These are phyloP conservation scores for Claviceps digitariae DNA, from an alignment of 2,329 filamentous ascomycete species.

Conservation along the genomic window DNA sequence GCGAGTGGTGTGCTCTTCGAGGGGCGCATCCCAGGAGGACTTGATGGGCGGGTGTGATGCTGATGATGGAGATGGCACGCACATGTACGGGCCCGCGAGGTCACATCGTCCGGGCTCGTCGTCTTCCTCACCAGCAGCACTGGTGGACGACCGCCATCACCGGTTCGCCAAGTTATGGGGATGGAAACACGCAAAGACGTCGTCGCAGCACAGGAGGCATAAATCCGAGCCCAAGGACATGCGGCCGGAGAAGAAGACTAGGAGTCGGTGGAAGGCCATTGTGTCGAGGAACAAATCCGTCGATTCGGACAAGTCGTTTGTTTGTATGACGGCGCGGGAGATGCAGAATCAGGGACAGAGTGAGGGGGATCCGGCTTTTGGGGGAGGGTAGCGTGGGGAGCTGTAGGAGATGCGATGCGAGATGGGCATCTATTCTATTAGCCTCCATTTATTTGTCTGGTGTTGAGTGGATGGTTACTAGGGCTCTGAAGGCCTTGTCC, in stretches of 20 bases:
- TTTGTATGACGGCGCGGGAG: constrained; percentile 7
- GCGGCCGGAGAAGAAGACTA: background rate
- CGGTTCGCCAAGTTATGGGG: background rate
- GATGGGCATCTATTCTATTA: too few relatives aligned
- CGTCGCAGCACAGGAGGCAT: background rate
- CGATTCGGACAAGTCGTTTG: constrained; percentile 9
- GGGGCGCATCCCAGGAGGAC: background rate
- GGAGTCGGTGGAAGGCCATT: background rate
- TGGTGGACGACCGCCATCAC: background rate
- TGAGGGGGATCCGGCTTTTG: background rate
- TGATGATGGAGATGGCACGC: too few relatives aligned
- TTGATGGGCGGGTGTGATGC: too few relatives aligned
- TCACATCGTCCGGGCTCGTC: background rate
- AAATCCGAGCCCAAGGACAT: background rate
- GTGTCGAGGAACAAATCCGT: constrained; percentile 3
- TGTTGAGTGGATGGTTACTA: background rate
- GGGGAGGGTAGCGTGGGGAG: background rate
- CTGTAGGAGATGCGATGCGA: too few relatives aligned
- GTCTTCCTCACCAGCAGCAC: background rate
- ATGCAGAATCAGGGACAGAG: background rate
- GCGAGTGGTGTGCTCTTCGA: background rate
- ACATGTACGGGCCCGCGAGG: background rate
- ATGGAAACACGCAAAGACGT: background rate
- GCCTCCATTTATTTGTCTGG: background rate
- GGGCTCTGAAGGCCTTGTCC: background rate